Base-by-base conservation (phyloP, 2,329 filamentous ascomycete species). In the Trichoderma semiorbis region DNA sequence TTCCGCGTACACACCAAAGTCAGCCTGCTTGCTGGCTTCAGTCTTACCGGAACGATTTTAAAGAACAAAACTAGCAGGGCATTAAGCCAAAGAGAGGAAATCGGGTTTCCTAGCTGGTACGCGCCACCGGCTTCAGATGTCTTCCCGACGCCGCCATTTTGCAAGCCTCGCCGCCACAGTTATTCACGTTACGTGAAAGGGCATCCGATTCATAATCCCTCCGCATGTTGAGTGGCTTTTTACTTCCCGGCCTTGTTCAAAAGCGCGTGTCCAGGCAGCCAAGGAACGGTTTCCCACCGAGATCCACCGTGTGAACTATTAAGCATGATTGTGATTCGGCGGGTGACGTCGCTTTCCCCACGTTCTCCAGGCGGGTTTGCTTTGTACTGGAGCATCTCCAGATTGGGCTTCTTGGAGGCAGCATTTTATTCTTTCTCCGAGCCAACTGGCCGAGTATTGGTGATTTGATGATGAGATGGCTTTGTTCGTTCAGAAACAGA, bases 341-440 rank as follows among this genome's bases (percentile, higher is more conserved):
- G 43, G 12, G 70, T 73, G 72, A 73, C 72, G 72, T 73, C 72
- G 72, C 6, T 55, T 57, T 66, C 72, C 62, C 71, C 72, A 72
- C 71, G 72, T 7, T 70, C 36, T 53, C 58, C 39, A 61, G 66
- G 18, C 57, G 11, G 11, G 24, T 26, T 30, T 21, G 26, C 12
- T 18, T 12, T 21, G 57, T 12, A 36, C 34, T 36, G 39, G n/a
- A 39, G 30, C n/a, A 61, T 61, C 66, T n/a, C 36, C 66, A 60
- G 11, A 24, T 60, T 39, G 16, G 28, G 7, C 7, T 34, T 50
- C 18, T 61, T 60, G 26, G 24, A 60, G 30, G 53, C 55, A 11
- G 21, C 53, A n/a, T 16, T 43, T 16, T 16, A 32, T 5, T 50
- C 14, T 21, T 12, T 18, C 5, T 3, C 28, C 4, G 12, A 24